Evolutionary conservation across 2,329 filamentous ascomycete species (phyloP).

Genomic region (Cladophialophora bantiana): DNA sequence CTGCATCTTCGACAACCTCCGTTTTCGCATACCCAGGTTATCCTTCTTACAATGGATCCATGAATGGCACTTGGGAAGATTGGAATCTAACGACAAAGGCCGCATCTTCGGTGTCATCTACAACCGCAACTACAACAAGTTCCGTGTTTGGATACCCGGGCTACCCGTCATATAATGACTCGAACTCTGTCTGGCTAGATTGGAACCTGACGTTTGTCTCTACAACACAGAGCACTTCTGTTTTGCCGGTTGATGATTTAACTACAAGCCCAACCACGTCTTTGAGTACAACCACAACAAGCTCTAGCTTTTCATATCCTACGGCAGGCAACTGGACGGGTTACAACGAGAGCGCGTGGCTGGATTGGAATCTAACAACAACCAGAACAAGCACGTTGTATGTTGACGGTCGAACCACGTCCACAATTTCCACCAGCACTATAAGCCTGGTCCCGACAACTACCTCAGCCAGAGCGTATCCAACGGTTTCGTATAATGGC

Average conservation of each 20-base stretch:
- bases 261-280: not conserved
- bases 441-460: not conserved
- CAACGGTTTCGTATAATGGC: not conserved
- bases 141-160: not conserved
- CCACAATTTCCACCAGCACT: not conserved
- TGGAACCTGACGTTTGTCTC: not conserved
- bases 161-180: not conserved
- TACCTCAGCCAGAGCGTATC: not conserved
- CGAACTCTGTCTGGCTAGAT: constrained; percentile 5
- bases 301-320: constrained; percentile 9
- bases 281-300: constrained; percentile 11
- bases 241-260: not conserved
- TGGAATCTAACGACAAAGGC: not conserved
- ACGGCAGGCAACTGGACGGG: constrained; percentile 10
- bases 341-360: constrained; percentile 12
- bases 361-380: not conserved
- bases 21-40: not conserved
- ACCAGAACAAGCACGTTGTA: constrained; percentile 2
- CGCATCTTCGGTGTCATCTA: not conserved
- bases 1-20: not conserved
- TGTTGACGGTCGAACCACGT: not conserved
- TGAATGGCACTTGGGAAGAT: not conserved
- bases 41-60: constrained; percentile 11
- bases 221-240: not conserved
- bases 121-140: not conserved